A percentile compares a stretch with the other conserved stretches of the same genome.
phyloP scores from a whole-genome alignment of 768 basidiomycete species.

The Psilocybe cubensis region DNA sequence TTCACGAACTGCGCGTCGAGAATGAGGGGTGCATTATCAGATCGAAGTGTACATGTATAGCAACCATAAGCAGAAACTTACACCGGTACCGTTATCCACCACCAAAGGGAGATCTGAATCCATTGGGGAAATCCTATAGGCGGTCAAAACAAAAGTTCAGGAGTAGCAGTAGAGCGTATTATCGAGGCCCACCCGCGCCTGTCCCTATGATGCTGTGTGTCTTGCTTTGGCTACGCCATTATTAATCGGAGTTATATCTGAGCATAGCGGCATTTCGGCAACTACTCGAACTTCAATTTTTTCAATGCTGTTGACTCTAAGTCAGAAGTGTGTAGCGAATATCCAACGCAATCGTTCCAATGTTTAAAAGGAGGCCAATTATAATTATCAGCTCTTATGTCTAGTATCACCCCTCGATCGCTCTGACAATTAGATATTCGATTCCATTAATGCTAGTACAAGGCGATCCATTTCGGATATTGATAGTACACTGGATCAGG shows the following conservation, averaged over 20 bases:
- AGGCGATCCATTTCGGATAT: no score
- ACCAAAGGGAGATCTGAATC: conserved; percentile 63
- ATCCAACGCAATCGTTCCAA: no score
- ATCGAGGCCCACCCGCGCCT: background rate
- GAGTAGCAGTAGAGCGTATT: background rate
- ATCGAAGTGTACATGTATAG: background rate
- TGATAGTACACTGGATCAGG: no score
- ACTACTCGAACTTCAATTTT: background rate
- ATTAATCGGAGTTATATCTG: conserved; percentile 3
- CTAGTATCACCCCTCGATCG: no score
- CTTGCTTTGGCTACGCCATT: conserved; percentile 14
- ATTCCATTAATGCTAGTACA: no score
- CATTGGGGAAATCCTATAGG: conserved; percentile 37
- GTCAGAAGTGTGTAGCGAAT: no score
- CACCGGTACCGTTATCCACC: conserved; percentile 90
- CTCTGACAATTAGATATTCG: no score
- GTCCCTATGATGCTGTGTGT: conserved; percentile 18
- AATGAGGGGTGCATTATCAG: conserved; percentile 9
- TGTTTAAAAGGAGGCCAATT: no score
- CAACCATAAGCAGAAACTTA: conserved; percentile 40
- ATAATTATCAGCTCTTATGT: no score
- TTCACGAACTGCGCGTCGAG: conserved; percentile 73
- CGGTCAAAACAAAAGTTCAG: conserved; percentile 2
- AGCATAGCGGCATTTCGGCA: background rate
- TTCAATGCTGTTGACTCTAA: no score